A percentile compares a stretch with the other conserved stretches of the same genome.
Evolutionary conservation across 1,139 yeast species (phyloP).

Genomic region (Suhomyces kunorum): DNA sequence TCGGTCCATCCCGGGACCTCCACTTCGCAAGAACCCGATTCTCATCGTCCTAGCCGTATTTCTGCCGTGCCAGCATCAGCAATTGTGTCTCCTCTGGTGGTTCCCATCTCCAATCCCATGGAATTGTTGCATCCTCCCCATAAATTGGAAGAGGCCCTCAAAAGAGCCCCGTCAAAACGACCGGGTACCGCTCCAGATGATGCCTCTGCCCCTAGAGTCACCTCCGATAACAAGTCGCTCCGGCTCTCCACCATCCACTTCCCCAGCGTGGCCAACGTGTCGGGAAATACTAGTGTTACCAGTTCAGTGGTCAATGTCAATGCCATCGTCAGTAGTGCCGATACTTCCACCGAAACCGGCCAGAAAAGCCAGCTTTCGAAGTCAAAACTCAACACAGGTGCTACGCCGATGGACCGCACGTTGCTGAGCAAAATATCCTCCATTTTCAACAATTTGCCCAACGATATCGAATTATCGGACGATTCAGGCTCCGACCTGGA

Average conservation of each 20-base stretch:
- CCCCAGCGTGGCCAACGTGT: conserved; percentile 19
- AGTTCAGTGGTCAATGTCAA: conserved; percentile 38
- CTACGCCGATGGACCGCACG: conserved; percentile 13
- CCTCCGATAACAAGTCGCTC: conserved; percentile 35
- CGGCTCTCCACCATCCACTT: conserved; percentile 28
- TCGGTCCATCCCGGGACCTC: background rate
- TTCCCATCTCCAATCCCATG: background rate
- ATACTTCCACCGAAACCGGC: background rate
- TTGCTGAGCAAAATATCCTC: conserved; percentile 35
- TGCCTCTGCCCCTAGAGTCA: conserved; percentile 26
- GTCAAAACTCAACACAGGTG: background rate
- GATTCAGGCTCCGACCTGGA: conserved; percentile 50
- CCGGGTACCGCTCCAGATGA: background rate
- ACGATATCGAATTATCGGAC: conserved; percentile 51
- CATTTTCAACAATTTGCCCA: conserved; percentile 48
- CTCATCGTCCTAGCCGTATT: background rate
- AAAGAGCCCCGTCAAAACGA: background rate
- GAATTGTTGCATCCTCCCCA: background rate
- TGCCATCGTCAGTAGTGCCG: conserved; percentile 19
- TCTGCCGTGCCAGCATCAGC: conserved; percentile 1
- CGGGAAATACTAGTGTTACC: conserved; percentile 25
- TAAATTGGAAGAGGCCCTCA: conserved; percentile 1
- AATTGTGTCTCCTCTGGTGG: background rate
- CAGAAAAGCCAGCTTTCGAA: background rate
- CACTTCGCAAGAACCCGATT: conserved; percentile 1